Percentiles rank a stretch among this genome's conserved stretches.
Conservation (phyloP, 1,139 yeast genomes). For the Saccharomyces hybrid region DNA sequence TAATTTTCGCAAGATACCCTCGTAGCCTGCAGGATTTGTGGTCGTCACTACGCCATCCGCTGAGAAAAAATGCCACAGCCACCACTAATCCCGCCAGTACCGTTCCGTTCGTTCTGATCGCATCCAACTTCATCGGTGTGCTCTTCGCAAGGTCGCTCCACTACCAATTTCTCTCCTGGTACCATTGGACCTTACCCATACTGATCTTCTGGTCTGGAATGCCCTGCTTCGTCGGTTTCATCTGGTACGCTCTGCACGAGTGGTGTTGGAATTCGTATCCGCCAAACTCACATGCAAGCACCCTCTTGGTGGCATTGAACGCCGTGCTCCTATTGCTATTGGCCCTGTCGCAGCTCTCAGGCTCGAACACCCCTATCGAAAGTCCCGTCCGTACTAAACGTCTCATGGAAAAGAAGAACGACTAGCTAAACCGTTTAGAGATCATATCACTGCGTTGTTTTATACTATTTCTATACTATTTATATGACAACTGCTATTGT, state of each 20-base stretch:
- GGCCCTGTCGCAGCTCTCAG: not conserved
- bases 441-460: not conserved
- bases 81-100: constrained; percentile 33
- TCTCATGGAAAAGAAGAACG: not conserved
- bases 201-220: constrained; percentile 41
- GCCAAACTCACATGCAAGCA: constrained; percentile 36
- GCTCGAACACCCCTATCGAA: not conserved
- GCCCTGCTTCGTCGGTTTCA: constrained; percentile 33
- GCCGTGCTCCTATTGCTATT: constrained; percentile 12
- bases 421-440: not conserved
- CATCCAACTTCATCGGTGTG: constrained; percentile 69
- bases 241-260: constrained; percentile 43
- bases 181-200: constrained; percentile 75
- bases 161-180: constrained; percentile 91
- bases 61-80: constrained; percentile 8
- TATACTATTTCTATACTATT: not conserved
- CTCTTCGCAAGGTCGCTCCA: constrained; percentile 78
- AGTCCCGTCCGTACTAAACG: not conserved
- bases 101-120: constrained; percentile 44
- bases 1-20: constrained; percentile 40
- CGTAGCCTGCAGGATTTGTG: constrained; percentile 17
- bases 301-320: constrained; percentile 17
- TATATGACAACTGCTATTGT: not conserved
- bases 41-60: constrained; percentile 17
- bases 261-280: constrained; percentile 68